A percentile compares a stretch with the other conserved stretches of the same genome.
phyloP scores from a whole-genome alignment of 768 basidiomycete species.

The Agaricus sinodeliciosus region DNA sequence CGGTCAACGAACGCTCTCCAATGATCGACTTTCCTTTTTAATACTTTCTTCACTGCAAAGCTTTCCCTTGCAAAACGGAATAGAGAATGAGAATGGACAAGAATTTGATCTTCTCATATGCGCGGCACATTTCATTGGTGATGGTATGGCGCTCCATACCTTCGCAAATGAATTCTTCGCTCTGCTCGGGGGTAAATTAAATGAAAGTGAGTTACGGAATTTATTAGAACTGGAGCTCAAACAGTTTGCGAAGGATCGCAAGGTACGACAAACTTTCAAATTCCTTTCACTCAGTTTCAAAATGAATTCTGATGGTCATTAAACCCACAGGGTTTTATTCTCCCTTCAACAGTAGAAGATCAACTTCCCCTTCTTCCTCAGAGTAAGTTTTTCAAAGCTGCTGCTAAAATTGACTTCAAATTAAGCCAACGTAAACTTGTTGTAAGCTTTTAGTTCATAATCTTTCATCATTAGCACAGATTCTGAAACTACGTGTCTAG shows the following conservation, averaged over 20 bases:
- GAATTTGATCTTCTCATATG: conserved; percentile 64
- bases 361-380: conserved; percentile 29
- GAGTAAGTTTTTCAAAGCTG: conserved; percentile 36
- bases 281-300: background rate
- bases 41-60: conserved; percentile 28
- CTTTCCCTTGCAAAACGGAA: conserved; percentile 1
- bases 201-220: conserved; percentile 20
- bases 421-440: conserved; percentile 49
- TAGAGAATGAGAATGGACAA: conserved; percentile 14
- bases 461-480: background rate
- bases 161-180: conserved; percentile 77
- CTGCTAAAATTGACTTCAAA: conserved; percentile 49
- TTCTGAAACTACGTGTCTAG: conserved; percentile 21
- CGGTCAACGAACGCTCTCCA: conserved; percentile 66
- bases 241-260: conserved; percentile 8
- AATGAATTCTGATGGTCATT: background rate
- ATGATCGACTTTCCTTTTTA: conserved; percentile 60
- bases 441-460: conserved; percentile 26
- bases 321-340: conserved; percentile 7
- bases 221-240: conserved; percentile 29
- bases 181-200: conserved; percentile 33
- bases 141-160: conserved; percentile 81
- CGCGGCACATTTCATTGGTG: conserved; percentile 77
- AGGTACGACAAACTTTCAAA: background rate
- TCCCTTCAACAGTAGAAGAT: conserved; percentile 42